Evolutionary conservation across 495 filamentous ascomycete species (phyloP), one percentile per base, ranked within the genome.

Genomic region (Penicillium lividum): DNA sequence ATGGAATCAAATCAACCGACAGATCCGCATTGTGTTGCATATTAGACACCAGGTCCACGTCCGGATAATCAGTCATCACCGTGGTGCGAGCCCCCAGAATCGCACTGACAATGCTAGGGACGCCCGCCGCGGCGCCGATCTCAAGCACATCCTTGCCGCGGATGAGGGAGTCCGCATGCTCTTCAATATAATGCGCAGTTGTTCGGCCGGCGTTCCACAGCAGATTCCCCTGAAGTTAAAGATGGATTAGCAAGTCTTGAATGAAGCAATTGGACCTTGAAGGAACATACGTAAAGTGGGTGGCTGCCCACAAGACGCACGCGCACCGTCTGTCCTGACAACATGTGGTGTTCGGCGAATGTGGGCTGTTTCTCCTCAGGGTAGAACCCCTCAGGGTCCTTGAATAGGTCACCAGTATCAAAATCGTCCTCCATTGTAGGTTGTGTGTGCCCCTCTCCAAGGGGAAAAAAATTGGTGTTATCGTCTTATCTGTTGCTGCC

Each of bases 11-110:
- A 4, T 61, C 45, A 13, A 58, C 48, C 5, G 73, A 80, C 75
- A 77, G 62, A 0, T 75, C 67, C 49, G 96, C 84, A 64, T 98
- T 98, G 56, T 79, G 73, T 60, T 78, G 76, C 69, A 98, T 83
- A 60, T 90, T 96, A 0, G 79, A 71, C 5, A 98, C 77, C 3
- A 98, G 74, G 18, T 94, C 91, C 22, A 80, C 78, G 64, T 97
- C 93, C 1, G 91, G 89, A 66, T 90, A 98, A 66, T 98, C 93
- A 29, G 93, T 96, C 52, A 93, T 85, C 2, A 97, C 89, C 11
- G 89, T 86, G 29, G 75, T 75, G 51, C 69, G 69, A 5, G 93
- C 92, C 6, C 89, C 91, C 22, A 84, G 73, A n/a, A 86, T 73
- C 0, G 86, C 87, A 59, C 84, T 86, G 13, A 94, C 86, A 27